Evolutionary conservation across 352 stramenopile species (phyloP).

Genomic region (Phytopythium montanum): DNA sequence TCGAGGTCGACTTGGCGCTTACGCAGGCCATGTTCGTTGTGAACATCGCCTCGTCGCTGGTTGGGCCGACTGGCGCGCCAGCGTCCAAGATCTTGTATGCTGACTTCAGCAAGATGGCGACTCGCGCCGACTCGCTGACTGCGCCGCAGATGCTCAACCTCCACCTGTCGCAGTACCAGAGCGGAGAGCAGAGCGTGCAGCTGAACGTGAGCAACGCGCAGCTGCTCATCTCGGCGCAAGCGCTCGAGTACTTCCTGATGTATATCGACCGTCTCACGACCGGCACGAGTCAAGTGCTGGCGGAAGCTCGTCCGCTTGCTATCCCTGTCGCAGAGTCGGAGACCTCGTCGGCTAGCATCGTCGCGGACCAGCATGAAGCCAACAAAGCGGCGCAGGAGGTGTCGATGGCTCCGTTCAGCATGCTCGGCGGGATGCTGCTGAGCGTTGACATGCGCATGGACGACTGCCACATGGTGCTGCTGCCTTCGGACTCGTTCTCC

Average conservation of each 20-base stretch:
- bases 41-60: constrained; percentile 31
- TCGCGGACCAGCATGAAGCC: constrained; percentile 28
- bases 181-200: constrained; percentile 37
- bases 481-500: constrained; percentile 41
- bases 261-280: constrained; percentile 57
- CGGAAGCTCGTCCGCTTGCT: constrained; percentile 32
- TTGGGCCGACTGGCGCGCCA: constrained; percentile 25
- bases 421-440: constrained; percentile 52
- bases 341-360: constrained; percentile 16
- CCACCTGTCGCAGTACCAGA: constrained; percentile 40
- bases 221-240: constrained; percentile 33
- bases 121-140: constrained; percentile 19
- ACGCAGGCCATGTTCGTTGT: constrained; percentile 50
- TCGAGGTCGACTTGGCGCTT: constrained; percentile 47
- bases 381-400: constrained; percentile 31
- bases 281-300: constrained; percentile 46
- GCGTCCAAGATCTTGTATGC: constrained; percentile 51
- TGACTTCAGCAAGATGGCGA: constrained; percentile 38
- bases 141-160: constrained; percentile 43
- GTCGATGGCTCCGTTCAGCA: constrained; percentile 60
- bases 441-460: constrained; percentile 46
- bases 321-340: constrained; percentile 22
- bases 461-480: constrained; percentile 49
- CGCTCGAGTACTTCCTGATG: constrained; percentile 61
- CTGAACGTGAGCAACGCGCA: constrained; percentile 45